Conservation (phyloP, 352 stramenopile species). For the Globisporangium cederbergense region DNA sequence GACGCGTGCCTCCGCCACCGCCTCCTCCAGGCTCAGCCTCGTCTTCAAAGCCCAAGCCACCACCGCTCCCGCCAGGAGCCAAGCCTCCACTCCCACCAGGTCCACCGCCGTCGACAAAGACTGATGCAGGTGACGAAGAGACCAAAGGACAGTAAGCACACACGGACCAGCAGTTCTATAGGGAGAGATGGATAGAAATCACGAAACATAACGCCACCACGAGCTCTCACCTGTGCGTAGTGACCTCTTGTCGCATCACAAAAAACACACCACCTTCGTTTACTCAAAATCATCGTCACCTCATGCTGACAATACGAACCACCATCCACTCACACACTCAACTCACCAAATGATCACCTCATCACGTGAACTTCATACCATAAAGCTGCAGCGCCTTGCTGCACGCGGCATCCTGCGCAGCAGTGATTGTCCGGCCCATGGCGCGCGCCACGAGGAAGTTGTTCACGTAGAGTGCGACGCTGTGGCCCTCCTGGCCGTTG, state of each 20-base stretch:
- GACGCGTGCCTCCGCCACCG: constrained; percentile 26
- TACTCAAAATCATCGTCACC: not conserved
- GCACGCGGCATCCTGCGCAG: constrained; percentile 72
- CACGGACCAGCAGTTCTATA: not conserved
- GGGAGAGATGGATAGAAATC: not conserved
- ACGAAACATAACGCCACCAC: not conserved
- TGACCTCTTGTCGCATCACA: not conserved
- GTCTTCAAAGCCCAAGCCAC: constrained; percentile 49
- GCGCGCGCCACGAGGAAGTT: constrained; percentile 53
- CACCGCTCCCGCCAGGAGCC: constrained; percentile 43
- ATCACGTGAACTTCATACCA: constrained; percentile 47
- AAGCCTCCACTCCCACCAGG: constrained; percentile 65
- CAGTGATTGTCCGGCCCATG: constrained; percentile 57
- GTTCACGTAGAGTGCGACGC: constrained; percentile 70
- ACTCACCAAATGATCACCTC: constrained; percentile 3
- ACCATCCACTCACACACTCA: not conserved
- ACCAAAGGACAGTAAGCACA: constrained; percentile 18
- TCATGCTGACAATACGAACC: not conserved
- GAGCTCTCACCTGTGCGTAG: not conserved
- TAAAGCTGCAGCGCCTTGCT: constrained; percentile 60
- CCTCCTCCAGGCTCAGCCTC: constrained; percentile 18
- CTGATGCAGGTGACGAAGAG: constrained; percentile 29
- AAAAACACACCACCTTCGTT: not conserved
- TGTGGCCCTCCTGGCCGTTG: constrained; percentile 31
- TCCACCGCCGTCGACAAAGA: constrained; percentile 31